Evolutionary conservation across 257 asterid genomes (phyloP), one percentile per base, ranked within the genome.

Genomic region (Lycium ferocissimum): DNA sequence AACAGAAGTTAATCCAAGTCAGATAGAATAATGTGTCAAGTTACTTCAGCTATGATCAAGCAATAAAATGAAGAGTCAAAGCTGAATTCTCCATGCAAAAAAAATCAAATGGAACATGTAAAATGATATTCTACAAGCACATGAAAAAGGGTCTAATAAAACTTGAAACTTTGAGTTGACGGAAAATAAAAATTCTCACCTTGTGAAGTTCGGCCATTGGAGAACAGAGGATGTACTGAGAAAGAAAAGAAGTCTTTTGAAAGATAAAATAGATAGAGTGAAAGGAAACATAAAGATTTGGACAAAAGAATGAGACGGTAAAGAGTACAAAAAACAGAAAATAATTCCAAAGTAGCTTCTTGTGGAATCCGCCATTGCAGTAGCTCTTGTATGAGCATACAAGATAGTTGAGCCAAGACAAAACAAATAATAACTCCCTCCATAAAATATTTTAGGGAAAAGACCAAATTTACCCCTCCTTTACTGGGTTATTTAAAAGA

Each of bases 331-430:
- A 78, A 33, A 1, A 78, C 82, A 53, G 65, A 33, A 53, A 33
- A 78, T 35, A 35, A 78, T 26, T 65, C 33, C 82, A 78, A 78
- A 53, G 40, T 76, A 51, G 81, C 12, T n/a, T 9, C 66, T 51
- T 53, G 82, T 33, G 51, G 82, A 53, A 9, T 78, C 82, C 82
- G 82, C 33, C 66, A 78, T 78, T 53, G 66, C 66, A 53, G 33
- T 26, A 26, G 82, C 17, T 75, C 62, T 18, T 13, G 0, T 76
- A 76, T 13, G 9, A 37, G 76, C 76, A 76, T 76, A 51, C 45
- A 51, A 51, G 61, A 75, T 45, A 75, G 13, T 20, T 5, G 43
- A 76, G 63, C 12, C 13, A 51, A 13, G 40, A 71, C 79, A 71
- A 18, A 53, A 53, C 82, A 13, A 20, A 6, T 35, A 17, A 18